Evolutionary conservation across 805 yeast genomes (phyloP).

Genomic region (Pichia scutulata): DNA sequence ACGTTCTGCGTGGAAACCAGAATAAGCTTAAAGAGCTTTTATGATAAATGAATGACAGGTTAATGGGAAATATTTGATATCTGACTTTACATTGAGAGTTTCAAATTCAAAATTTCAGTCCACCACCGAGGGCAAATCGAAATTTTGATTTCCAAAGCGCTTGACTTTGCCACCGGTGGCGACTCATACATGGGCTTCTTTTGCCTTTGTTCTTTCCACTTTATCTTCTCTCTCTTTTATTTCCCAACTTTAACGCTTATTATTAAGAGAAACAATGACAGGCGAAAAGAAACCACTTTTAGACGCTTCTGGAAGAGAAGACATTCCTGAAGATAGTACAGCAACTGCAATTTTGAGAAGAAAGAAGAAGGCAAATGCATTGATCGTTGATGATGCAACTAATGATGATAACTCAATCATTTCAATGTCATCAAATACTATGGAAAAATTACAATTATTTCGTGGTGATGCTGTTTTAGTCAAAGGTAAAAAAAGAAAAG

Average conservation of each 20-base stretch:
- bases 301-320: slow-evolving; percentile 31
- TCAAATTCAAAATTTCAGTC: background rate
- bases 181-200: background rate
- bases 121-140: background rate
- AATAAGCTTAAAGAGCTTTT: background rate
- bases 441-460: slow-evolving; percentile 91
- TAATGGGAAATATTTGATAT: too few species aligned
- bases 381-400: slow-evolving; percentile 93
- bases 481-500: slow-evolving; percentile 97
- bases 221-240: too few species aligned
- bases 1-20: too few species aligned
- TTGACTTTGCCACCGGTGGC: background rate
- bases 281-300: slow-evolving; percentile 29
- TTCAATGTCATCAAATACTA: slow-evolving; percentile 88
- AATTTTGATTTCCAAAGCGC: background rate
- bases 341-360: slow-evolving; percentile 97
- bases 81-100: background rate
- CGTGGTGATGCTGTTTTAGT: slow-evolving; percentile 97
- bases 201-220: background rate
- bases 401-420: slow-evolving; percentile 96
- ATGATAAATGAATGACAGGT: too few species aligned
- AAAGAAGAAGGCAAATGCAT: slow-evolving; percentile 93
- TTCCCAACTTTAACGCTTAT: background rate
- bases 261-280: slow-evolving; percentile 3
- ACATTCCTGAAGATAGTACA: slow-evolving; percentile 38